phyloP scores from a whole-genome alignment of 2,329 filamentous ascomycete species.

The Penicillium verrucosum region DNA sequence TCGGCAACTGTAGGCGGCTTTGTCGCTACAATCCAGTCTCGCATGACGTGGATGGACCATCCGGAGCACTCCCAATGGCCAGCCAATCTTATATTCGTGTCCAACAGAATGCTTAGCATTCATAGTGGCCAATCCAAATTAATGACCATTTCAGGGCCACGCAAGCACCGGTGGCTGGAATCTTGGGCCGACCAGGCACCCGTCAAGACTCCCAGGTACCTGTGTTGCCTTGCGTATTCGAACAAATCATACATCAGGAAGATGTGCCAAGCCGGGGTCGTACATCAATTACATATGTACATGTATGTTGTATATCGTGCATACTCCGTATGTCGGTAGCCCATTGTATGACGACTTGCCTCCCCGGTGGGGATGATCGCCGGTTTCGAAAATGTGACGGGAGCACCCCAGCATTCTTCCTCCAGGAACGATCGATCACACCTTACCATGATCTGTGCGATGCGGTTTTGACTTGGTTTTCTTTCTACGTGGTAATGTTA shows the following conservation, averaged over 20 bases:
- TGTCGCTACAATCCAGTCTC: constrained; percentile 6
- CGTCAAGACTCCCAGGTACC: constrained; percentile 5
- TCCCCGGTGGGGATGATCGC: constrained; percentile 6
- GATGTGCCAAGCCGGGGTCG: background rate
- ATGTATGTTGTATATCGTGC: background rate
- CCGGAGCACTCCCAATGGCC: constrained; percentile 10
- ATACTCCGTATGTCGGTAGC: background rate
- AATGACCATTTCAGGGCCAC: constrained; percentile 2
- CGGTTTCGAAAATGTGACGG: constrained; percentile 15
- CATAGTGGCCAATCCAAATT: constrained; percentile 13
- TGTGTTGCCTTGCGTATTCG: background rate
- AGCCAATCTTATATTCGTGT: constrained; percentile 1
- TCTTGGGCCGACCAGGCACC: constrained; percentile 9
- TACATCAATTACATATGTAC: background rate
- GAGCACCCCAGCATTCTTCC: constrained; percentile 14
- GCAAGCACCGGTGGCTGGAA: constrained; percentile 22
- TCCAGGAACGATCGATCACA: constrained; percentile 8
- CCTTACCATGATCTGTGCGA: background rate
- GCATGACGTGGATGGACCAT: constrained; percentile 18
- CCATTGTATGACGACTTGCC: background rate
- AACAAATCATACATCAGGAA: background rate
- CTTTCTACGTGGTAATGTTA: background rate
- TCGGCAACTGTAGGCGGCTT: constrained; percentile 10
- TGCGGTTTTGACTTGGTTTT: background rate
- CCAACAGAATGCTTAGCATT: constrained; percentile 24